These are phyloP conservation scores for Solanum chaucha DNA, from an alignment of 257 asterid species.

Conservation along the genomic window DNA sequence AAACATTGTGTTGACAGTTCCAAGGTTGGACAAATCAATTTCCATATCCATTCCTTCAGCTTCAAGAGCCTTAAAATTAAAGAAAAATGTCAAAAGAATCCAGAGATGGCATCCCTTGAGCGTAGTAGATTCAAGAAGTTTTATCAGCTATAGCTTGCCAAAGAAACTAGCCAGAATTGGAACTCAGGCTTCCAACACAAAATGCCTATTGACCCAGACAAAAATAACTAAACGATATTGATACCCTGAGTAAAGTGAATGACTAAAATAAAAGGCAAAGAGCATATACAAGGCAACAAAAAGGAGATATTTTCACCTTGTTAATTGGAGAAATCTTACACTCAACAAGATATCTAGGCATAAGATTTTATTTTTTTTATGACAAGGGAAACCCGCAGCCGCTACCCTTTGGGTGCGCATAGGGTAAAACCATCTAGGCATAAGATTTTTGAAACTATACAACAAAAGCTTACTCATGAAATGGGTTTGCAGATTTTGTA, in stretches of 20 bases:
- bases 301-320: background rate
- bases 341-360: background rate
- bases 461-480: too few species aligned
- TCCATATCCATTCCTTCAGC: conserved; percentile 99
- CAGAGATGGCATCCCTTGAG: background rate
- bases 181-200: background rate
- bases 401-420: too few species aligned
- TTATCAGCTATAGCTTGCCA: background rate
- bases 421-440: too few species aligned
- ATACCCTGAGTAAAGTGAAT: background rate
- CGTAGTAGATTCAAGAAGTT: background rate
- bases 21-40: conserved; percentile 95
- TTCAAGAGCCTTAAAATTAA: conserved; percentile 65
- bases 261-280: background rate
- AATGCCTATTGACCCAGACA: background rate
- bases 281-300: background rate
- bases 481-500: too few species aligned
- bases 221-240: background rate
- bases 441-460: too few species aligned
- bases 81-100: conserved; percentile 13
- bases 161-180: background rate
- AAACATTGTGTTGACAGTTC: conserved; percentile 98
- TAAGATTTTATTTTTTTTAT: too few species aligned
- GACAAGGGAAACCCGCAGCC: too few species aligned
- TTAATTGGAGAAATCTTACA: background rate